Evolutionary conservation across 257 asterid genomes (phyloP), one percentile per base, ranked within the genome.

Genomic region (Linaria vulgaris): DNA sequence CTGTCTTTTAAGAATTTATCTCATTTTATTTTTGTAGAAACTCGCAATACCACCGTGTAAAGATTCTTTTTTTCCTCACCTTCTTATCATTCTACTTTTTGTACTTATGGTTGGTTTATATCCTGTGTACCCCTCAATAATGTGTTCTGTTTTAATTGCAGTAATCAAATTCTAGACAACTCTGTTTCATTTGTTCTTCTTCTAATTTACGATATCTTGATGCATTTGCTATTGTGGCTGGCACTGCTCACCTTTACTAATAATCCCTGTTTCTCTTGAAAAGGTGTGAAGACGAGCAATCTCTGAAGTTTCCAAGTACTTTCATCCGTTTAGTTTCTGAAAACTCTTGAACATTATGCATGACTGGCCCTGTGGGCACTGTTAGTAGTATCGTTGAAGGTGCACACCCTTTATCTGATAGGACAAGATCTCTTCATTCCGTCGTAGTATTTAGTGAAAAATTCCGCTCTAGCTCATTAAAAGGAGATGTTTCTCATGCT

Each of bases 331-430:
- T 73, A 67, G 58, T 48, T 72, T 13, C 73, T 69, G 70, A 81
- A 61, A 59, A 64, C 75, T 67, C 76, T 64, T 61, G 39, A 69
- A 76, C 80, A 73, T 80, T 91, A 69, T 90, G 99, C 95, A 94
- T 94, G 99, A 84, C 99, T 90, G 92, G 83, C 71, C 83, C 78
- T 61, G 88, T 56, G 95, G 83, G 90, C 80, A 75, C 67, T 64
- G 83, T 67, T 63, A 79, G 69, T 63, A 79, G 69, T 64, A 71
- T 68, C 58, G 78, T 72, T 69, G 88, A 76, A 74, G 73, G 78
- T 72, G 79, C 72, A 27, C 74, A 75, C 72, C 76, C 90, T 62
- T 69, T 89, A 64, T 75, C 94, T 9, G 78, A 73, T 48, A 79
- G 91, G 78, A 75, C 88, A 48, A 78, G 57, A 62, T 90, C 96